phyloP scores from a whole-genome alignment of 1,284 basidiomycete genomes.

The Fomitopsis palustris region DNA sequence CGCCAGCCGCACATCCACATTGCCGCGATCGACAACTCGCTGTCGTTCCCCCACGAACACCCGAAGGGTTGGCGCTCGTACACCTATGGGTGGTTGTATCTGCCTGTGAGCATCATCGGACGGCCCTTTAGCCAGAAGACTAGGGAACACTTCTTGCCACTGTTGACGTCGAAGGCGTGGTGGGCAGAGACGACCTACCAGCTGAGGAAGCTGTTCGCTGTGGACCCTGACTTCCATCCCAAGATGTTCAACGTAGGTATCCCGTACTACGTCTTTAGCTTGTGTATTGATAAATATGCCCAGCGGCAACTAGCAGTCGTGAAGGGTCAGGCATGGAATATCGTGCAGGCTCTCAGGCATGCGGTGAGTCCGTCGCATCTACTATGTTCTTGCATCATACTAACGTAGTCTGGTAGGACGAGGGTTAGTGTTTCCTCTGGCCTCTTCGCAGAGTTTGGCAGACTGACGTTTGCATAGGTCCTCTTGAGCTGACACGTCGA shows the following conservation, averaged over 20 bases:
- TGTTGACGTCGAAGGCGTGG: slow-evolving; percentile 82
- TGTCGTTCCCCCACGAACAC: slow-evolving; percentile 88
- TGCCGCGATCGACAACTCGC: slow-evolving; percentile 90
- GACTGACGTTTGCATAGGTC: slow-evolving; percentile 44
- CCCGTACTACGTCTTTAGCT: background rate
- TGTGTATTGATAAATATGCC: background rate
- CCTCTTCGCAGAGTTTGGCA: slow-evolving; percentile 7
- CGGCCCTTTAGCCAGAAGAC: slow-evolving; percentile 82
- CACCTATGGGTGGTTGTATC: slow-evolving; percentile 89
- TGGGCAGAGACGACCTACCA: slow-evolving; percentile 86
- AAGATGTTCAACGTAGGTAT: slow-evolving; percentile 74
- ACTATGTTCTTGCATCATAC: background rate
- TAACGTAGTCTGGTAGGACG: slow-evolving; percentile 40
- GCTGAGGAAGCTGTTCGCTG: slow-evolving; percentile 71
- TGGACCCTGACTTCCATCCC: slow-evolving; percentile 83
- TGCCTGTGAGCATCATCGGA: slow-evolving; percentile 84
- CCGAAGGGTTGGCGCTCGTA: slow-evolving; percentile 89
- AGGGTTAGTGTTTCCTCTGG: slow-evolving; percentile 37
- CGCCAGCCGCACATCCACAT: slow-evolving; percentile 63
- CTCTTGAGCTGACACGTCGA: slow-evolving; percentile 79
- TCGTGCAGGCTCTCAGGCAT: slow-evolving; percentile 79
- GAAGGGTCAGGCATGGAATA: slow-evolving; percentile 90
- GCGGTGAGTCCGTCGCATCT: slow-evolving; percentile 43
- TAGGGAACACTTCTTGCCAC: slow-evolving; percentile 76
- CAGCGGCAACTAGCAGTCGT: slow-evolving; percentile 86